Base-by-base conservation (phyloP, 2,329 filamentous ascomycete species). In the Zelopaecilomyces penicillatus region DNA sequence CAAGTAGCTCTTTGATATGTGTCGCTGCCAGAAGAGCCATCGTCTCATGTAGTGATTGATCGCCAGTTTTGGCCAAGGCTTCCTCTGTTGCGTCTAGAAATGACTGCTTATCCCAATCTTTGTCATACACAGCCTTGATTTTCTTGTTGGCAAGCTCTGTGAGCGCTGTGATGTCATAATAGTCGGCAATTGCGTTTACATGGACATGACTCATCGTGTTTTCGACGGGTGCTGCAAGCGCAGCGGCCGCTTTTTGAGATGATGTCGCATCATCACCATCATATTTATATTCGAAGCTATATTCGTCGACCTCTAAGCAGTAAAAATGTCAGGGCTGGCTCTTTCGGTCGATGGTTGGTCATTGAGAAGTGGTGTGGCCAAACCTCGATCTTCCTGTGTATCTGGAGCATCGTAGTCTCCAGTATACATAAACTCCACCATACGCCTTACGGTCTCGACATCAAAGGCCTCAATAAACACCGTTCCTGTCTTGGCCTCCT, bases 111-210 rank as follows among this genome's bases (percentile, higher is more conserved):
- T 46, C 37, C 45, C 41, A 44, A 8, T 33, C 37, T 27, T 19
- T n/a, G n/a, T 34, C 12, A 28, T 34, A 34, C 5, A 11, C 27
- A 10, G 27, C 26, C n/a, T 41, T 37, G 41, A 55, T 43, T 11
- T 52, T 46, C 5, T 26, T 7, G 29, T 40, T 54, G 2, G 52
- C 45, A 0, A 51, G 39, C 6, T 44, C 34, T 5, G 38, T 36
- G 4, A 58, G 54, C 5, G 37, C 37, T 2, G 41, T 38, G 1
- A 58, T 43, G 1, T 37, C 31, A 37, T 54, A 56, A 41, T 55
- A 48, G 19, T 58, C 46, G 4, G 47, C 51, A 33, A 58, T 53
- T 1, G 49, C 42, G 35, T 55, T 57, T 6, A 56, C 46, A 12
- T 42, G 39, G 5, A 57, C 34, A 39, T 58, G 54, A 4, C 42